Evolutionary conservation across 2,329 filamentous ascomycete species (phyloP).

Genomic region (Pseudogymnoascus sp.): DNA sequence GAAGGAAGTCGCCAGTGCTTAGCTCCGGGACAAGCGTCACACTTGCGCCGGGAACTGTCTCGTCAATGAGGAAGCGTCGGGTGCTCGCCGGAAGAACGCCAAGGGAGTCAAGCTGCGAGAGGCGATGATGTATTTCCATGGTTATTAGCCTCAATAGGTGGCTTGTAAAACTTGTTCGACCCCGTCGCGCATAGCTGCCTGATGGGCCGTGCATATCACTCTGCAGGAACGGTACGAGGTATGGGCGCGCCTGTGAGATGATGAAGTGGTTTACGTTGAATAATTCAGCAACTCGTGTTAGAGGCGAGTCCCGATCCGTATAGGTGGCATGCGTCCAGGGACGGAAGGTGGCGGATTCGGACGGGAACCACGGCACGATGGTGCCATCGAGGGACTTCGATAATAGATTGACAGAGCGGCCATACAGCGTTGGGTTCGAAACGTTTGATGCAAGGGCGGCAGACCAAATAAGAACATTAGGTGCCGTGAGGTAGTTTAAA

Average conservation of each 20-base stretch:
- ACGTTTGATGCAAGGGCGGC: conserved; percentile 51
- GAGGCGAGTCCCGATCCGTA: conserved; percentile 47
- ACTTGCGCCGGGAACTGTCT: conserved; percentile 68
- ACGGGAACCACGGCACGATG: conserved; percentile 50
- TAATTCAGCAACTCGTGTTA: conserved; percentile 53
- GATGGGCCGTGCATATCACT: conserved; percentile 72
- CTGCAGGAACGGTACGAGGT: conserved; percentile 76
- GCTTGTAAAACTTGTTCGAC: conserved; percentile 47
- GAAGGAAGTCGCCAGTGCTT: conserved; percentile 61
- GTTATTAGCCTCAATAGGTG: conserved; percentile 61
- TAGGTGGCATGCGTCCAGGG: conserved; percentile 48
- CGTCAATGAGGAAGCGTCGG: conserved; percentile 71
- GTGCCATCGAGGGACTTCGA: conserved; percentile 54
- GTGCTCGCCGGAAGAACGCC: conserved; percentile 62
- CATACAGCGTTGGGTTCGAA: conserved; percentile 39
- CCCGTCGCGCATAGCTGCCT: conserved; percentile 49
- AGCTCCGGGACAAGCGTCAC: conserved; percentile 79
- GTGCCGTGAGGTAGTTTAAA: conserved; percentile 86
- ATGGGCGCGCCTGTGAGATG: conserved; percentile 83
- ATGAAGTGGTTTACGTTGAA: conserved; percentile 86
- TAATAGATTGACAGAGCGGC: conserved; percentile 43
- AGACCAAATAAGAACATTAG: conserved; percentile 68
- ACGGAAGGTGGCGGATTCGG: conserved; percentile 41
- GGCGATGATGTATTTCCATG: conserved; percentile 69
- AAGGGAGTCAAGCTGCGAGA: conserved; percentile 72